phyloP scores from a whole-genome alignment of 139 green algal species.

The Deuterostichococcus epilithicus region DNA sequence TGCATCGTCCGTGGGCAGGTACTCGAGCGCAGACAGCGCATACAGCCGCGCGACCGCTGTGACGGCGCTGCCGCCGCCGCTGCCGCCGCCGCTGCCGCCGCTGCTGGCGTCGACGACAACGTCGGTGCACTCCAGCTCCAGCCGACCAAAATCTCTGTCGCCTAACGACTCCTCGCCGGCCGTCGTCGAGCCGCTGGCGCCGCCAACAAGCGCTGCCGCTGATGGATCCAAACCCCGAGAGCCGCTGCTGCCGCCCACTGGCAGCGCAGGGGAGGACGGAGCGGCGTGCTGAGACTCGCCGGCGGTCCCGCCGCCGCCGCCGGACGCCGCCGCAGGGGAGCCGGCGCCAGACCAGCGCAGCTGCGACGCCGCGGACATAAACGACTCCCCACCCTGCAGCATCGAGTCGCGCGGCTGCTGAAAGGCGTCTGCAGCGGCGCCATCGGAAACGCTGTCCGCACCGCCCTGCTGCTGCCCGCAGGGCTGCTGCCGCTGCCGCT shows the following conservation, averaged over 20 bases:
- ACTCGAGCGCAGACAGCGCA: no score
- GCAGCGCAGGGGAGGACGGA: no score
- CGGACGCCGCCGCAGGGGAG: no score
- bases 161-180: neutral
- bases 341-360: neutral
- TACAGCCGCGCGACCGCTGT: neutral
- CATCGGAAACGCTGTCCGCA: neutral
- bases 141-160: neutral
- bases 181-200: no score
- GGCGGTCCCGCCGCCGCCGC: no score
- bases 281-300: no score
- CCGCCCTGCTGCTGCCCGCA: no score
- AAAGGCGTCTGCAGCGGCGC: neutral
- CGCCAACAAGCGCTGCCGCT: no score
- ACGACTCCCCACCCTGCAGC: neutral
- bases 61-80: neutral
- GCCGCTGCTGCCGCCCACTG: neutral
- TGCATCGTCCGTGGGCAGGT: no score
- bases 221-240: no score
- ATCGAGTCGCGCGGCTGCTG: neutral
- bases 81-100: neutral
- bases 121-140: neutral
- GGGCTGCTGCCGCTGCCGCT: neutral
- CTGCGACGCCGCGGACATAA: neutral
- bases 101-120: neutral